These are phyloP conservation scores for Aspergillus alliaceus DNA, from an alignment of 2,329 filamentous ascomycete genomes.

Conservation along the genomic window DNA sequence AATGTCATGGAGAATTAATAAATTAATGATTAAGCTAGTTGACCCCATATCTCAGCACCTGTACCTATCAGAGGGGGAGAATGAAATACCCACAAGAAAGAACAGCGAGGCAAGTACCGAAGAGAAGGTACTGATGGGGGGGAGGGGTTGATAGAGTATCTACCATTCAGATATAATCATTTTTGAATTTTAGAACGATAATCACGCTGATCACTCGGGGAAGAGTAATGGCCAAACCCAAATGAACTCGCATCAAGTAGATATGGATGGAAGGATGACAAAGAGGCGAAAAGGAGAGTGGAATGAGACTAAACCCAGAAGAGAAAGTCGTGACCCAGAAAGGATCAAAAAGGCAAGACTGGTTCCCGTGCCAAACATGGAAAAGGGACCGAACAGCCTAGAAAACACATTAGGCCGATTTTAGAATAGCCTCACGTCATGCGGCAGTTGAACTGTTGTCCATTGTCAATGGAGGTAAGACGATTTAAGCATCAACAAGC, in stretches of 20 bases:
- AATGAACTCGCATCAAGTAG: not conserved
- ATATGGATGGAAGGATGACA: not conserved
- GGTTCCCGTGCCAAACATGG: not conserved
- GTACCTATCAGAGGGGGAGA: not conserved
- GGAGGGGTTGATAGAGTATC: not conserved
- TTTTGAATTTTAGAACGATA: not conserved
- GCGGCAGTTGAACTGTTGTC: not conserved
- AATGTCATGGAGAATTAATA: not conserved
- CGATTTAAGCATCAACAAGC: not conserved
- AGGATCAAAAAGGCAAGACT: not conserved
- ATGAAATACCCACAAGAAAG: not conserved
- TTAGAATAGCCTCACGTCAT: not conserved
- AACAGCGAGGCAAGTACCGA: not conserved
- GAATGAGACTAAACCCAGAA: not conserved
- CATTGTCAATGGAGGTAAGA: not conserved
- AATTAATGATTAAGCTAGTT: not conserved
- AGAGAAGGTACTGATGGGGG: not conserved
- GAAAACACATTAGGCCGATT: not conserved
- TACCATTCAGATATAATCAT: not conserved
- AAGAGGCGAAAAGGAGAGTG: not conserved
- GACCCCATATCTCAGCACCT: not conserved
- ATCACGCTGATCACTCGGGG: not conserved
- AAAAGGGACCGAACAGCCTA: not conserved
- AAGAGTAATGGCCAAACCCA: not conserved
- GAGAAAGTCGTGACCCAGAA: not conserved